Evolutionary conservation across 129 eudicot genomes (phyloP), one percentile per base, ranked within the genome.

Genomic region (Ambrosia trifida): DNA sequence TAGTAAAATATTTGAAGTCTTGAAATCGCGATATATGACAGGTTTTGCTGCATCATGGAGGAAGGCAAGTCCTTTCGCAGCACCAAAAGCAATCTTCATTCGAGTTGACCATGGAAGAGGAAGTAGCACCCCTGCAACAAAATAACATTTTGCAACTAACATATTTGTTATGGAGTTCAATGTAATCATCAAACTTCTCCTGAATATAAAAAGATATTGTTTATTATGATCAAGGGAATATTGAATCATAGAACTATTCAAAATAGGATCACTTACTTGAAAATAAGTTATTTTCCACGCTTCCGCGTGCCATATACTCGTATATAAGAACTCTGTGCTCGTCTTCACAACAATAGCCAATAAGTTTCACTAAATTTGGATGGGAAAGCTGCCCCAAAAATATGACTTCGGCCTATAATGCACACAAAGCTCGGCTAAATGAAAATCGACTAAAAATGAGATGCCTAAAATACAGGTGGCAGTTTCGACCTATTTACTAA

Each of bases 341-440:
- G 38, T 87, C 90, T 82, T 93, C 96, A 40, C 98, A 92, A 76
- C 98, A 89, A 67, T 92, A 92, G 36, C 98, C 98, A 40, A 92
- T 83, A 72, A 93, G 62, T 78, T 93, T 93, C 84, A 93, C 96
- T 76, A 93, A 74, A 82, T 93, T 89, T 57, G 96, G 96, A 80
- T 93, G 98, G 51, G 98, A 89, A 47, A 93, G 98, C 78, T 89
- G 98, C 58, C 98, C 98, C 79, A 93, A 79, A 76, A 93, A 89
- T 73, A 93, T 89, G 35, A 89, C 96, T 82, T 93, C 96, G 5
- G 98, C 96, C 98, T 93, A 79, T 73, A 72, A 59, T 51, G 7
- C 64, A 68, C 45, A 77, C 49, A 78, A 19, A 52, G 40, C 60
- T 72, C 31, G 4, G 63, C n/a, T 70, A 38, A 70, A 5, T 18